These are phyloP conservation scores for Thermothielavioides terrestris DNA, from an alignment of 495 filamentous ascomycete genomes.

Conservation along the genomic window DNA sequence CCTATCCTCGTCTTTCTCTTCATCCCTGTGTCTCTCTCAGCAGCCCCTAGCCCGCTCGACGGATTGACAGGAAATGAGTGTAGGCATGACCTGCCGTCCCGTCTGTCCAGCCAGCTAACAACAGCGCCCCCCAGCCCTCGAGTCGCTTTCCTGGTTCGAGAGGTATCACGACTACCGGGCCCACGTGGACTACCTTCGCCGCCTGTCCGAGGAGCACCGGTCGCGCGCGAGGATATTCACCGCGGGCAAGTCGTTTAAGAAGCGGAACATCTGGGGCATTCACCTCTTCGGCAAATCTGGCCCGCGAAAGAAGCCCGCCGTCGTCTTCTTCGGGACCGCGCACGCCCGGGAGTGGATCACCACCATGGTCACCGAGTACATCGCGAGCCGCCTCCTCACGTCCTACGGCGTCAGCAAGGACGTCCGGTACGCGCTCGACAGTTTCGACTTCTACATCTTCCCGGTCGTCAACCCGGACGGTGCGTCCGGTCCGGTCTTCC, in stretches of 20 bases:
- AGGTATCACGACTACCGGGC: slow-evolving; percentile 34
- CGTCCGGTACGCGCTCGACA: slow-evolving; percentile 42
- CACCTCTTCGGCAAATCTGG: slow-evolving; percentile 48
- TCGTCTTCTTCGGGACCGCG: slow-evolving; percentile 53
- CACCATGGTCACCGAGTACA: slow-evolving; percentile 48
- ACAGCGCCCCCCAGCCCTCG: not conserved
- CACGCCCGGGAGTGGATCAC: slow-evolving; percentile 60
- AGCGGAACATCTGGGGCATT: slow-evolving; percentile 47
- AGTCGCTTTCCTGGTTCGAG: not conserved
- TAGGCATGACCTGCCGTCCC: too few relatives aligned
- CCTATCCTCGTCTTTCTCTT: too few relatives aligned
- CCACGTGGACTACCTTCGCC: slow-evolving; percentile 46
- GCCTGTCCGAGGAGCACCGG: slow-evolving; percentile 39
- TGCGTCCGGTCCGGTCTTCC: not conserved
- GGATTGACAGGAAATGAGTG: too few relatives aligned
- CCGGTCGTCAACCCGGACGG: slow-evolving; percentile 56
- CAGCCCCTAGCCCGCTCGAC: too few relatives aligned
- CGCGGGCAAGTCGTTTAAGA: slow-evolving; percentile 45
- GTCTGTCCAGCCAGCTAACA: too few relatives aligned
- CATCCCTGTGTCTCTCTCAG: too few relatives aligned
- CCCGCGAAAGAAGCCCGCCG: slow-evolving; percentile 44
- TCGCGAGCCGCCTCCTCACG: slow-evolving; percentile 46
- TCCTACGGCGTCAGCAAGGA: slow-evolving; percentile 36
- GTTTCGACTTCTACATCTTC: slow-evolving; percentile 56
- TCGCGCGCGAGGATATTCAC: slow-evolving; percentile 43